phyloP scores from a whole-genome alignment of 2,329 filamentous ascomycete species.

The Fusarium lateritium region DNA sequence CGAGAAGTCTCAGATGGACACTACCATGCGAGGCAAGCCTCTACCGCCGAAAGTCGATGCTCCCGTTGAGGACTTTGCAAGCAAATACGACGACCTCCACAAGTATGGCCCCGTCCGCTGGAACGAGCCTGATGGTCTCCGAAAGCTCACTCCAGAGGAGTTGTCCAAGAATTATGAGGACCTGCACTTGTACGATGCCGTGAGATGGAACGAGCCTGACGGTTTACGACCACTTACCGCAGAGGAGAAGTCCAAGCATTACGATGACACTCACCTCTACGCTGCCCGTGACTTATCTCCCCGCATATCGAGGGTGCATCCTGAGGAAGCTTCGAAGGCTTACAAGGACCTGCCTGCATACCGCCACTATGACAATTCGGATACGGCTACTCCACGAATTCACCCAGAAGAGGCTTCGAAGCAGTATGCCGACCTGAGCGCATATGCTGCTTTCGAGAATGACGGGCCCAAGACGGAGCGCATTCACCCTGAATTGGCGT shows the following conservation, averaged over 20 bases:
- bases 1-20: slow-evolving; percentile 50
- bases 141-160: slow-evolving; percentile 52
- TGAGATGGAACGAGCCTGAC: slow-evolving; percentile 57
- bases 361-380: slow-evolving; percentile 49
- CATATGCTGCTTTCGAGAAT: slow-evolving; percentile 52
- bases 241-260: slow-evolving; percentile 59
- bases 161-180: slow-evolving; percentile 58
- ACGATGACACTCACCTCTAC: slow-evolving; percentile 56
- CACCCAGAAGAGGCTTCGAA: slow-evolving; percentile 57
- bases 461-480: slow-evolving; percentile 40
- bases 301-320: slow-evolving; percentile 38
- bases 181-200: slow-evolving; percentile 55
- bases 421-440: slow-evolving; percentile 55
- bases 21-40: slow-evolving; percentile 55
- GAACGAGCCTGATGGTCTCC: slow-evolving; percentile 59
- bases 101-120: slow-evolving; percentile 57
- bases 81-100: slow-evolving; percentile 60
- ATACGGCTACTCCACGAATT: slow-evolving; percentile 39
- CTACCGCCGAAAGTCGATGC: slow-evolving; percentile 55
- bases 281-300: slow-evolving; percentile 46
- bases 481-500: slow-evolving; percentile 51
- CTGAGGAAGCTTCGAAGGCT: slow-evolving; percentile 51
- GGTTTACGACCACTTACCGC: slow-evolving; percentile 49
- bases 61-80: slow-evolving; percentile 45
- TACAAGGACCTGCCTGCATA: slow-evolving; percentile 51